Evolutionary conservation across 495 filamentous ascomycete species (phyloP).

Genomic region (Halenospora varia): DNA sequence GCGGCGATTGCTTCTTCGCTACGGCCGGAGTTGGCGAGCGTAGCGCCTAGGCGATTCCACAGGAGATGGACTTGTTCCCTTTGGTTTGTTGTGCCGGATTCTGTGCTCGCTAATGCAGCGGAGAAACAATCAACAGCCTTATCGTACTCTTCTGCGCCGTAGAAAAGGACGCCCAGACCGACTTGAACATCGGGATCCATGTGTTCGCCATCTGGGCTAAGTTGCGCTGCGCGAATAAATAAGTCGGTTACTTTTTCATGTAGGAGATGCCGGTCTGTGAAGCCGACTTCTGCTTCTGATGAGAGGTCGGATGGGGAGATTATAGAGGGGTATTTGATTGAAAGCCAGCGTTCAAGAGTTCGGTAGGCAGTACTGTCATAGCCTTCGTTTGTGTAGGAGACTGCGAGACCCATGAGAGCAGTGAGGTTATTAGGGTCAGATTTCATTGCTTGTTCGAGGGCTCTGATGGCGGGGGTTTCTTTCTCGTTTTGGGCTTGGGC

Average conservation of each 20-base stretch:
- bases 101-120: slow-evolving; percentile 76
- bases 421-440: slow-evolving; percentile 80
- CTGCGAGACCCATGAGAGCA: slow-evolving; percentile 90
- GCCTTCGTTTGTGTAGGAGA: slow-evolving; percentile 99
- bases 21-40: slow-evolving; percentile 88
- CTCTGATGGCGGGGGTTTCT: slow-evolving; percentile 96
- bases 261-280: slow-evolving; percentile 85
- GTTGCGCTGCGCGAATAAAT: slow-evolving; percentile 88
- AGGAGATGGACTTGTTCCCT: slow-evolving; percentile 80
- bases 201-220: slow-evolving; percentile 66
- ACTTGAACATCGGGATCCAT: slow-evolving; percentile 99
- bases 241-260: slow-evolving; percentile 86
- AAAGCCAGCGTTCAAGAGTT: slow-evolving; percentile 93
- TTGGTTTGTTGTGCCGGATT: slow-evolving; percentile 72
- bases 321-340: slow-evolving; percentile 83
- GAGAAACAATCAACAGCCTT: slow-evolving; percentile 99
- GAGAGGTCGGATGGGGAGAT: slow-evolving; percentile 64
- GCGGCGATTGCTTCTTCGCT: slow-evolving; percentile 94
- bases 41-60: slow-evolving; percentile 97
- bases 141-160: slow-evolving; percentile 94
- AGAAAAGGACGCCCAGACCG: slow-evolving; percentile 94
- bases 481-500: slow-evolving; percentile 98
- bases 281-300: slow-evolving; percentile 71
- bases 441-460: slow-evolving; percentile 86
- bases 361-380: slow-evolving; percentile 97